Evolutionary conservation across 768 basidiomycete genomes (phyloP), one percentile per base, ranked within the genome.

Genomic region (Boletus rufocinnamomeus): DNA sequence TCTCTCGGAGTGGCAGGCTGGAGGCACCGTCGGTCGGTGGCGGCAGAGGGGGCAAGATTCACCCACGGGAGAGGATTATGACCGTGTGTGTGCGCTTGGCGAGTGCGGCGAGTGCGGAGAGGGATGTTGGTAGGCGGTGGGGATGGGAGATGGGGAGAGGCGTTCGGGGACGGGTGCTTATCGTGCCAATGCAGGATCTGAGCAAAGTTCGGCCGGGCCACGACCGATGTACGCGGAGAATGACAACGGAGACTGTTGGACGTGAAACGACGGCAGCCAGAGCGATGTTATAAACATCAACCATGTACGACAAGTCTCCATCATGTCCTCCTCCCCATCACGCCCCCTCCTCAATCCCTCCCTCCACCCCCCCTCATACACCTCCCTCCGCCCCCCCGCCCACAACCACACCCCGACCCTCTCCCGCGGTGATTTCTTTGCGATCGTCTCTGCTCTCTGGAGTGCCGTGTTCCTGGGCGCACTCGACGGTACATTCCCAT

Each of bases 401-500:
- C 66, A 66, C 23, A 69, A 76, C 21, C 38, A 64, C 19, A 60
- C 73, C 3, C 69, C 68, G 9, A 71, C 74, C 23, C 63, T 82
- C 60, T 83, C 86, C 45, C 76, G 70, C 47, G 52, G 64, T n/a
- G 84, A 89, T 62, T 79, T 83, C 61, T 74, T 75, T 54, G 91
- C 88, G 88, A 85, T 92, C 60, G 78, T 93, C 52, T 79, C 83
- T 44, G 91, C 86, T 11, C 75, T 93, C 54, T 93, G 91, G 91
- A 88, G 86, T 63, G 88, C 86, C 41, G 88, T 93, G 23, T 85
- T 95, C 67, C 77, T 95, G 54, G 89, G 89, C 66, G 91, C 93
- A 44, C 81, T 95, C 66, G 92, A 94, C 70, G 91, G 91, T 89
- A 70, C 57, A 79, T 71, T 41, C 45, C 50, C 40, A 23, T n/a